Evolutionary conservation across 345 rosid species (phyloP).

Genomic region (Bruguiera parviflora): DNA sequence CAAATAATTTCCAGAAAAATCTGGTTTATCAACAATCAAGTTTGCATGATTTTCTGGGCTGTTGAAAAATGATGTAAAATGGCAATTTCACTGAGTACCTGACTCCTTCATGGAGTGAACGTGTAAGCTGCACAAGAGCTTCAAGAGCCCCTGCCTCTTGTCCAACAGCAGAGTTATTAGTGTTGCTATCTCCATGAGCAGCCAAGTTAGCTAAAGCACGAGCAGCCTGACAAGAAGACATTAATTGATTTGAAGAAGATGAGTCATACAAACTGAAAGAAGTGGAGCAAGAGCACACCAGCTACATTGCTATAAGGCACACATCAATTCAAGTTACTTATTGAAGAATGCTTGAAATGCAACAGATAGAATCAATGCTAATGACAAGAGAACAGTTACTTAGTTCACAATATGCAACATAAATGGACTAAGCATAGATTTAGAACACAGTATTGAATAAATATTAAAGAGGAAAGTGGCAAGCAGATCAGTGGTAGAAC

Average conservation of each 20-base stretch:
- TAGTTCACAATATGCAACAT: too few relatives aligned
- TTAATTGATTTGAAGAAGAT: constrained; percentile 5
- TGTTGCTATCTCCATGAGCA: constrained; percentile 95
- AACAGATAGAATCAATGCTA: neutral
- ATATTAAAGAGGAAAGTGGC: neutral
- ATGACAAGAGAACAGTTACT: neutral
- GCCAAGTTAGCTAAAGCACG: constrained; percentile 94
- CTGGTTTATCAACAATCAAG: too few relatives aligned
- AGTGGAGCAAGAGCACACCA: neutral
- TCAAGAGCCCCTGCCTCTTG: constrained; percentile 92
- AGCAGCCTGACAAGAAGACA: constrained; percentile 53
- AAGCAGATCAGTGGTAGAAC: neutral
- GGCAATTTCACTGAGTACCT: constrained; percentile 37
- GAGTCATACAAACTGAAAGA: neutral
- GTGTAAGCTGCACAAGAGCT: constrained; percentile 82
- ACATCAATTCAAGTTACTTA: neutral
- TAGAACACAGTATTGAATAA: neutral
- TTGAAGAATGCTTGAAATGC: neutral
- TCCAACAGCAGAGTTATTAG: constrained; percentile 90
- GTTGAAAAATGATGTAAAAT: neutral
- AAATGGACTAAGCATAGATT: neutral
- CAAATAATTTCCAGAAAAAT: too few relatives aligned
- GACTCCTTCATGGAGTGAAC: constrained; percentile 87
- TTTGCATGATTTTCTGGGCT: neutral
- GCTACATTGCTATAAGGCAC: neutral